Base-by-base conservation (phyloP, 768 basidiomycete species). In the Dioszegia aurantiaca region DNA sequence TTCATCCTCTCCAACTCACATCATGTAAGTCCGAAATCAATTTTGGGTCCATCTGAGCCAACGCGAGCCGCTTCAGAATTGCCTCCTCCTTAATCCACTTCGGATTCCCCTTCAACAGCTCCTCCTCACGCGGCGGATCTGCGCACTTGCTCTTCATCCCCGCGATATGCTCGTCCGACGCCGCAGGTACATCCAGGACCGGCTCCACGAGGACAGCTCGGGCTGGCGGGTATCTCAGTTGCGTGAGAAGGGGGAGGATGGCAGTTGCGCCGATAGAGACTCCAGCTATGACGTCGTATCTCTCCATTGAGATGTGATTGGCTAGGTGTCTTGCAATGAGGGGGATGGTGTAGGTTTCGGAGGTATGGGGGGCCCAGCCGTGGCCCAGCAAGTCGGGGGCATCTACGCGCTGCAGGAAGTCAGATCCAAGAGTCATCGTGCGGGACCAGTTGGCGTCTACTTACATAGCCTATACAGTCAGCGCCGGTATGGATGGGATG, bases 351-450 rank as follows among this genome's bases (percentile, higher is more conserved):
- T 63, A 63, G 12, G 21, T 19, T 9, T 39, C 36, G 28, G 48
- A 40, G 5, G 40, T 6, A 47, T 58, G 61, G 27, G 57, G 57
- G 17, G 53, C 52, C 57, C 57, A 63, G 27, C 61, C 61, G 45
- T 63, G 61, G 43, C 61, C 61, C 19, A 59, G 46, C 5, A 63
- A 42, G 33, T 63, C 61, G 37, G 61, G 61, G 27, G 57, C 57
- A 21, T 63, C 57, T 40, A 63, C 61, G 28, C 61, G 57, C 61
- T 63, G 44, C 2, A 9, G 37, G 8, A 36, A 23, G 11, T 21
- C 6, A 23, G 10, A 23, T 10, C 8, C 12, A 24, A 4, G 40
- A 8, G 21, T 42, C 40, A 42, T 8, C 9, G 21, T 17, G 40
- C 19, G 19, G 40, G 19, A 5, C 40, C 33, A 6, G 33, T 33